These are phyloP conservation scores for Amesomyces nigricolor DNA, from an alignment of 2,329 filamentous ascomycete species.

Conservation along the genomic window DNA sequence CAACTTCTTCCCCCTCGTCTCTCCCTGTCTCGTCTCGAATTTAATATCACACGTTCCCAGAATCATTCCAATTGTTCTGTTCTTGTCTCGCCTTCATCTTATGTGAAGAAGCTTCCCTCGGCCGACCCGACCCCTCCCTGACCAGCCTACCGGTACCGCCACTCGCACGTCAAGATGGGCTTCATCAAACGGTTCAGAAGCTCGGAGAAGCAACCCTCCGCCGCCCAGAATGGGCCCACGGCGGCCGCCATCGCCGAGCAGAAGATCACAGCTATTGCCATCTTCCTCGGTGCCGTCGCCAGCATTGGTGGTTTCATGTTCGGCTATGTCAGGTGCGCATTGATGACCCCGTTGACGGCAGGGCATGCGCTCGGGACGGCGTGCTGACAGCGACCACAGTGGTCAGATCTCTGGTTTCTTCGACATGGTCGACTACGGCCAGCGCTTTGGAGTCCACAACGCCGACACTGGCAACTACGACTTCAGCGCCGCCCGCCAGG, in stretches of 20 bases:
- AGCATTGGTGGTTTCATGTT: constrained; percentile 55
- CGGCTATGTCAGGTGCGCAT: constrained; percentile 47
- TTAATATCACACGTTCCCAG: not conserved
- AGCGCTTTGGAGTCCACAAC: constrained; percentile 46
- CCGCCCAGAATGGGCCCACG: not conserved
- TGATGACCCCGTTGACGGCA: not conserved
- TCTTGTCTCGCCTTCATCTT: not conserved
- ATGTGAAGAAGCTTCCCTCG: not conserved
- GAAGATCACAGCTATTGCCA: constrained; percentile 24
- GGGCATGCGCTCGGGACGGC: not conserved
- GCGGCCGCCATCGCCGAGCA: constrained; percentile 15
- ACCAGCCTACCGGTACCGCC: not conserved
- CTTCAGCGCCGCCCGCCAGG: constrained; percentile 56
- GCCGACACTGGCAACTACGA: constrained; percentile 33
- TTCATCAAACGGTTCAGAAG: constrained; percentile 4
- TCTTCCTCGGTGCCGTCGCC: constrained; percentile 45
- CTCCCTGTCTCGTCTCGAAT: not conserved
- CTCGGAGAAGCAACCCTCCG: not conserved
- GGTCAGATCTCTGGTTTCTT: constrained; percentile 60
- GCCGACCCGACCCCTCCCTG: not conserved
- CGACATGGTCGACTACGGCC: constrained; percentile 51
- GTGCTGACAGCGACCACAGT: constrained; percentile 29
- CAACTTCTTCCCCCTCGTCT: not conserved
- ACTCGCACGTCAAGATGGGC: constrained; percentile 4
- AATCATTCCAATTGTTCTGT: not conserved